These are phyloP conservation scores for Raffaelea deltoideospora DNA, from an alignment of 2,329 filamentous ascomycete genomes.

Conservation along the genomic window DNA sequence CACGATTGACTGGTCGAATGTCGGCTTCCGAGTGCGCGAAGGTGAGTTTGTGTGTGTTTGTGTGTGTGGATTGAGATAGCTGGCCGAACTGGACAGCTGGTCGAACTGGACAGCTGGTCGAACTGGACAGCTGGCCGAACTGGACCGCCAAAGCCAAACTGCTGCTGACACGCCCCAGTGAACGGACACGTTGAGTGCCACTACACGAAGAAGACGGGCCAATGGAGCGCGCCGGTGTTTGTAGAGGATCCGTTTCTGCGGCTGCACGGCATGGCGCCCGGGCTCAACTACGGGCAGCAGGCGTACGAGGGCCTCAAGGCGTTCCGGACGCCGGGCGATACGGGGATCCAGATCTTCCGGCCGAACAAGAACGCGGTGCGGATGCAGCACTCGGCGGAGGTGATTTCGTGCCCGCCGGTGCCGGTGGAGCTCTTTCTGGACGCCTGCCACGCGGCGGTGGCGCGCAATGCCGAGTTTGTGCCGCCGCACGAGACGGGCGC, in stretches of 20 bases:
- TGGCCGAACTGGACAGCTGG: too few relatives aligned
- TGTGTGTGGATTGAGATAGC: not conserved
- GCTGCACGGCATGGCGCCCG: conserved; percentile 90
- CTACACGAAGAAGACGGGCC: conserved; percentile 57
- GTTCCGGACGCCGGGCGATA: conserved; percentile 61
- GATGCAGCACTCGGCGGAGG: conserved; percentile 71
- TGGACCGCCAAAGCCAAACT: not conserved
- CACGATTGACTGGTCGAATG: conserved; percentile 83
- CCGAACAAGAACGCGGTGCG: conserved; percentile 71
- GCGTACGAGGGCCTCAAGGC: conserved; percentile 98
- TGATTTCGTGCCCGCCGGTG: conserved; percentile 69
- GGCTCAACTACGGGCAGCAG: conserved; percentile 93
- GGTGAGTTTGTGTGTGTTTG: conserved; percentile 31
- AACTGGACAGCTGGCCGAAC: too few relatives aligned
- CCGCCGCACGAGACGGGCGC: conserved; percentile 80
- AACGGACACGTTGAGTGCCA: conserved; percentile 88
- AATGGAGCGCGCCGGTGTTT: conserved; percentile 69
- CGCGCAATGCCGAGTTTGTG: conserved; percentile 78
- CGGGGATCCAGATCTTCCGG: conserved; percentile 71
- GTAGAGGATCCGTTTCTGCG: conserved; percentile 71
- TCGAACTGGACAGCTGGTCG: too few relatives aligned
- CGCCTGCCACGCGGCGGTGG: conserved; percentile 66
- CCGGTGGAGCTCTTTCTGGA: conserved; percentile 63
- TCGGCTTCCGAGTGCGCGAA: conserved; percentile 87
- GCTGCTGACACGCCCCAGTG: conserved; percentile 34